Percentiles rank a stretch among this genome's conserved stretches.
Evolutionary conservation across 2,329 filamentous ascomycete genomes (phyloP).

Genomic region (Xylariaceae sp.): DNA sequence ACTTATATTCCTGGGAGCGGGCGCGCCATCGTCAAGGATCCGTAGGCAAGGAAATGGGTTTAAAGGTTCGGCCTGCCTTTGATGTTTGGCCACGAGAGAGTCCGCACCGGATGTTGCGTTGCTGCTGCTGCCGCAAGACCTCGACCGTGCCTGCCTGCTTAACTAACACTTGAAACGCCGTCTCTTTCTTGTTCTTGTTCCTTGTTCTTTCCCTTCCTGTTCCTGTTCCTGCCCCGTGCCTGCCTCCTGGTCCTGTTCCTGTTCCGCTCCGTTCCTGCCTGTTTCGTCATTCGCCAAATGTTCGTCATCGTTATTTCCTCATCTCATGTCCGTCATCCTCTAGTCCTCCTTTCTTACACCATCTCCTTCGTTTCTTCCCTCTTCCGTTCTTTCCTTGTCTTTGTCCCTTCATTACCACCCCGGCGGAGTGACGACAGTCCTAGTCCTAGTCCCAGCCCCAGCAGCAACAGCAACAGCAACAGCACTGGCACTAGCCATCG

Average conservation of each 20-base stretch:
- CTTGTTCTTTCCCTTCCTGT: not conserved
- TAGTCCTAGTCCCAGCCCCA: too few relatives aligned
- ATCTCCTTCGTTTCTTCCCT: not conserved
- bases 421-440: not conserved
- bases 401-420: not conserved
- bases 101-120: too few relatives aligned
- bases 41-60: constrained; percentile 7
- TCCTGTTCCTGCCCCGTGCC: not conserved
- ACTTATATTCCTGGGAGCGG: constrained; percentile 6
- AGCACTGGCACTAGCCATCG: too few relatives aligned
- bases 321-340: constrained; percentile 5
- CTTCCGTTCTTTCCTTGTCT: not conserved
- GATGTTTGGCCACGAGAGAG: not conserved
- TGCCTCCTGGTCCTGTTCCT: too few relatives aligned
- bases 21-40: constrained; percentile 12
- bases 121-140: too few relatives aligned
- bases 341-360: constrained; percentile 1
- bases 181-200: too few relatives aligned
- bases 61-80: constrained; percentile 16
- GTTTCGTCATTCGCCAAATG: constrained; percentile 1
- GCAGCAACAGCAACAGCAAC: too few relatives aligned
- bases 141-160: too few relatives aligned
- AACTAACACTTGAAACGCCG: too few relatives aligned
- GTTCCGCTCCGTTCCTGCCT: not conserved
- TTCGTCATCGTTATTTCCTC: not conserved